Evolutionary conservation across 768 basidiomycete species (phyloP), one percentile per base, ranked within the genome.

Genomic region (Brasilioporus rufonigricans): DNA sequence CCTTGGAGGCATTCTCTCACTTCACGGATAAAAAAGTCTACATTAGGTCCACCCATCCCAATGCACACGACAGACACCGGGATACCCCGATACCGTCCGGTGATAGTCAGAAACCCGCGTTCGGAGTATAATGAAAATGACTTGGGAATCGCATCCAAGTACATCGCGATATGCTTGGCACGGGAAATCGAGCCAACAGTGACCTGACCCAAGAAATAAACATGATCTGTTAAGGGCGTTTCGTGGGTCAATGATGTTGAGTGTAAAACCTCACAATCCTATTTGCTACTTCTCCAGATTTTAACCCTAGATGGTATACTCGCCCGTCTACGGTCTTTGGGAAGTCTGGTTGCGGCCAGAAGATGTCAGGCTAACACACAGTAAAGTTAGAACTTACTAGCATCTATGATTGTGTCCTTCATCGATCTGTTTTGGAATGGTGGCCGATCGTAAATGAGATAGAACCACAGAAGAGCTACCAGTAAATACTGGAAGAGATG

Each of bases 21-120:
- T 72, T 93, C 90, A 58, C 90, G 81, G 21, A 93, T 80, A 67
- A 92, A 90, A 72, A 92, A 93, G 69, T 93, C 91, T 74, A 85
- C 86, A 71, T 89, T 92, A 1, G 89, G 81, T 55, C 73, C 76
- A 19, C 91, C 91, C 91, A 92, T 93, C 13, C 91, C 91, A 52
- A 91, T 91, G 59, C 86, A 87, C 39, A 90, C 75, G 38, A 92
- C 80, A 7, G 85, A 87, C 27, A 92, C 68, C 9, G 89, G 87
- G 16, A 78, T 69, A 44, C 80, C 80, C 41, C 76, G 77, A 69
- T 83, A 88, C 32, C 79, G 76, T 12, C 87, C 88, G 5, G 87
- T 88, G 48, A 88, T 79, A 5, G 85, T 88, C 55, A 83, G 69
- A 69, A 91, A 93, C 4, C 89, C 89, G 45, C 91, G 79, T 62